A percentile compares a stretch with the other conserved stretches of the same genome.
Evolutionary conservation across 495 filamentous ascomycete species (phyloP).

Genomic region (Parathielavia hyrcaniae): DNA sequence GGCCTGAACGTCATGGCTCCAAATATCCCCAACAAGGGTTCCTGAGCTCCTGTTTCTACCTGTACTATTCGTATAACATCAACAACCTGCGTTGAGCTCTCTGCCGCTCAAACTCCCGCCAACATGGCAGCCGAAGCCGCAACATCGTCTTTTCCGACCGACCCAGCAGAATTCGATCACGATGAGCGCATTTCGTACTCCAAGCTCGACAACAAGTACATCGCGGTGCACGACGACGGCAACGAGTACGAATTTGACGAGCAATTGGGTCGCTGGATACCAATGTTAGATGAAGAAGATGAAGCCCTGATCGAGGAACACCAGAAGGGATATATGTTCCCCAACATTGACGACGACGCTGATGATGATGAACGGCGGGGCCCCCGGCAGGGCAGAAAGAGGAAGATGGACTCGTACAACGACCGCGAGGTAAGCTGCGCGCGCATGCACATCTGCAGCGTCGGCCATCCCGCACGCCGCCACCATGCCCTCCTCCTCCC

Average conservation of each 20-base stretch:
- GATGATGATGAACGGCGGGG: conserved; percentile 49
- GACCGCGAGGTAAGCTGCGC: conserved; percentile 53
- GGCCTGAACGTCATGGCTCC: conserved; percentile 10
- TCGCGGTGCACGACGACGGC: conserved; percentile 79
- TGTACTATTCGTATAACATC: neutral
- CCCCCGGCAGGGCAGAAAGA: conserved; percentile 52
- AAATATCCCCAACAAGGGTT: neutral
- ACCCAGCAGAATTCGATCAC: conserved; percentile 66
- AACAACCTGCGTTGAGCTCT: neutral
- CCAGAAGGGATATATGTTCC: conserved; percentile 56
- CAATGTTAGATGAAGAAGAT: conserved; percentile 76
- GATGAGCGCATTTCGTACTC: conserved; percentile 86
- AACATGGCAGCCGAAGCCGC: conserved; percentile 27
- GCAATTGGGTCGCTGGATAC: conserved; percentile 70
- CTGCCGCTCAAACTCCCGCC: neutral
- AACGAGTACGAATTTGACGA: conserved; percentile 78
- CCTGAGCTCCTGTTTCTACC: neutral
- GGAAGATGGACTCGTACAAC: conserved; percentile 61
- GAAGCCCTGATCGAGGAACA: conserved; percentile 75
- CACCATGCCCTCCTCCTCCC: conserved; percentile 12
- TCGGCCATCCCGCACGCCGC: conserved; percentile 13
- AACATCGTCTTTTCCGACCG: conserved; percentile 56
- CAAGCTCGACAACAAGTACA: conserved; percentile 68
- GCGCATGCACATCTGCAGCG: conserved; percentile 25
- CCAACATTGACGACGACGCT: conserved; percentile 53